A percentile compares a stretch with the other conserved stretches of the same genome.
phyloP scores from a whole-genome alignment of 164 flowering plant species.

The Aristolochia fimbriata region DNA sequence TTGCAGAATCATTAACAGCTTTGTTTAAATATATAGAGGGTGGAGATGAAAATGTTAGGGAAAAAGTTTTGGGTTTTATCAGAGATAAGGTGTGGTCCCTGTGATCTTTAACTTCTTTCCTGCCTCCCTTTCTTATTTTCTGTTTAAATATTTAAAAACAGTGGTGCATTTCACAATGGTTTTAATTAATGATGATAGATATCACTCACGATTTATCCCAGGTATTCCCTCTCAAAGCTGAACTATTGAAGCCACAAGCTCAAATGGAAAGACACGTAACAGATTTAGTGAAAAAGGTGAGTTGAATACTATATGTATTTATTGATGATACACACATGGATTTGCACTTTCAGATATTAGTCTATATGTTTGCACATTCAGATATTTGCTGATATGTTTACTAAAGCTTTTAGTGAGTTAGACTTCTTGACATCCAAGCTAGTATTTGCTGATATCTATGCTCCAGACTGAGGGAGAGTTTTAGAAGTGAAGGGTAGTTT shows the following conservation, averaged over 20 bases:
- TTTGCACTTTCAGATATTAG: too few relatives aligned
- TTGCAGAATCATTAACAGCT: slow-evolving; percentile 79
- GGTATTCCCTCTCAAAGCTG: slow-evolving; percentile 89
- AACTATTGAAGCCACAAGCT: slow-evolving; percentile 81
- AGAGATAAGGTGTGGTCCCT: slow-evolving; percentile 64
- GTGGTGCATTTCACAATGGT: neutral
- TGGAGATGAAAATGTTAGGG: slow-evolving; percentile 74
- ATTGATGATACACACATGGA: too few relatives aligned
- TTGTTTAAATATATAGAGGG: slow-evolving; percentile 67
- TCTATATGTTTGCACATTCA: too few relatives aligned
- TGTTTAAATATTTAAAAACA: neutral
- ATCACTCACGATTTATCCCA: slow-evolving; percentile 15
- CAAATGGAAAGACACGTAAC: slow-evolving; percentile 95
- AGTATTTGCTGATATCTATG: too few relatives aligned
- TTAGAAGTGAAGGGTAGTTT: too few relatives aligned
- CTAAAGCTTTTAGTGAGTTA: too few relatives aligned
- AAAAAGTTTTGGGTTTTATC: slow-evolving; percentile 68
- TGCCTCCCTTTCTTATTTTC: neutral
- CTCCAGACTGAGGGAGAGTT: too few relatives aligned
- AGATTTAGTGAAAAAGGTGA: slow-evolving; percentile 80
- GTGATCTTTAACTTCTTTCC: neutral
- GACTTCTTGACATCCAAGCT: too few relatives aligned
- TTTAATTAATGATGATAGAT: slow-evolving; percentile 2
- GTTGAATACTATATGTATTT: neutral
- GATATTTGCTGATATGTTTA: too few relatives aligned